Conservation (phyloP, 495 filamentous ascomycete species). For the Poronia punctata region DNA sequence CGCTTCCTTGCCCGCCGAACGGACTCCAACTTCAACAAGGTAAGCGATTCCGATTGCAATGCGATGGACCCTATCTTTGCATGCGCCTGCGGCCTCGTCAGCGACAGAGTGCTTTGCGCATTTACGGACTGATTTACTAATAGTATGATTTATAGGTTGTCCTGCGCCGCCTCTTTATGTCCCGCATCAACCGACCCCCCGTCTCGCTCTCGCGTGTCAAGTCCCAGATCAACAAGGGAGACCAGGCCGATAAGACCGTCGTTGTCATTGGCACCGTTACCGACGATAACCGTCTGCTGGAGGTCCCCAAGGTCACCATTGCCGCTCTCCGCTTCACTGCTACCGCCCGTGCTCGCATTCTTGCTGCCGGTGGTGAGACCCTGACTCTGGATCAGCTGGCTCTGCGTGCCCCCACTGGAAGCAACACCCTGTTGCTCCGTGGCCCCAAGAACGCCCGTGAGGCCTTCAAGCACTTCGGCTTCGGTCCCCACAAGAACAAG, state of each 20-base stretch:
- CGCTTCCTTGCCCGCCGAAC: constrained; percentile 96
- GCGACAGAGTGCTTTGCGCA: too few species aligned
- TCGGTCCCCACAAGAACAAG: constrained; percentile 96
- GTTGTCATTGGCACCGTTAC: constrained; percentile 91
- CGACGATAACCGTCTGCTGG: constrained; percentile 88
- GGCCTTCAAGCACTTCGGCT: constrained; percentile 97
- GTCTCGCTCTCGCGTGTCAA: constrained; percentile 87
- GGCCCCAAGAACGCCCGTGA: constrained; percentile 96
- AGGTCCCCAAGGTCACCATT: constrained; percentile 81
- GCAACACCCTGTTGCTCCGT: constrained; percentile 89
- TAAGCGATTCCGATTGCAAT: constrained; percentile 37
- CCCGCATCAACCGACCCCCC: constrained; percentile 92
- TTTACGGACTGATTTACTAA: too few species aligned
- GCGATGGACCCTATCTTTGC: too few species aligned
- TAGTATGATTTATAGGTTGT: constrained; percentile 39
- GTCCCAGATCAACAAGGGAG: constrained; percentile 55
- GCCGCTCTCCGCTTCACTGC: constrained; percentile 94
- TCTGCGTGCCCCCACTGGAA: constrained; percentile 82
- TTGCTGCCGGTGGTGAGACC: constrained; percentile 86
- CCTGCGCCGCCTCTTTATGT: constrained; percentile 94
- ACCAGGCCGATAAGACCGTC: constrained; percentile 74
- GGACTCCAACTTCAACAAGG: constrained; percentile 94
- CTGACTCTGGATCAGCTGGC: constrained; percentile 95
- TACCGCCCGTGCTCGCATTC: constrained; percentile 86
- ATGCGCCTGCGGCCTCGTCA: too few species aligned